Evolutionary conservation across 768 basidiomycete species (phyloP).

Genomic region (Rhizopogon vesiculosus): DNA sequence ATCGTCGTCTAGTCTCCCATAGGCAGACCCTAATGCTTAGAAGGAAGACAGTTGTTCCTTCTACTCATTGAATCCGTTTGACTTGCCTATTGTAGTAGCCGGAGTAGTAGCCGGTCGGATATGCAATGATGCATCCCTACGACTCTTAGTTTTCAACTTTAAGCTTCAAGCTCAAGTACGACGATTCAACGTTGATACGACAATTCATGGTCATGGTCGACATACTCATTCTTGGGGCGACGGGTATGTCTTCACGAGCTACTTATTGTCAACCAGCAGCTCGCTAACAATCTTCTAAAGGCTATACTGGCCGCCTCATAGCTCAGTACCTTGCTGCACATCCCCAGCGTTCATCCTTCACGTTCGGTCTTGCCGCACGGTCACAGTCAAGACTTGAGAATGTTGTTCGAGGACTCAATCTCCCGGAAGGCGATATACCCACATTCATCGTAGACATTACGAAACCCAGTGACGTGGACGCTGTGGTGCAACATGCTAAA

Average conservation of each 20-base stretch:
- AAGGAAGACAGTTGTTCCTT: no score
- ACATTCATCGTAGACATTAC: conserved; percentile 58
- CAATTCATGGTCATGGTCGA: conserved; percentile 34
- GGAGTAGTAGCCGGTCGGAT: neutral
- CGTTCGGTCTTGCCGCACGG: conserved; percentile 66
- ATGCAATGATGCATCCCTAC: no score
- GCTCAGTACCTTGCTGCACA: conserved; percentile 63
- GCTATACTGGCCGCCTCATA: conserved; percentile 69
- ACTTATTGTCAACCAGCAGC: neutral
- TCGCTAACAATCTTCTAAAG: conserved; percentile 20
- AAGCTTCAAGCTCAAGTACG: no score
- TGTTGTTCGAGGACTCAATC: conserved; percentile 40
- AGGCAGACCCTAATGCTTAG: no score
- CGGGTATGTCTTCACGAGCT: conserved; percentile 29
- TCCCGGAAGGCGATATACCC: conserved; percentile 36
- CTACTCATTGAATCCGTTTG: no score
- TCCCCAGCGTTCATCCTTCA: conserved; percentile 54
- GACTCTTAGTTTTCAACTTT: no score
- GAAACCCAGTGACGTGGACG: conserved; percentile 47
- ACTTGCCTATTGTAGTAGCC: no score
- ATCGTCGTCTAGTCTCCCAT: no score
- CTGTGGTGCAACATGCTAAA: conserved; percentile 48
- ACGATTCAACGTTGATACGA: no score
- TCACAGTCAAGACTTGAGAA: conserved; percentile 56
- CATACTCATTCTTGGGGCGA: conserved; percentile 70